These are phyloP conservation scores for Tulasnella sp. DNA, from an alignment of 768 basidiomycete species.

Conservation along the genomic window DNA sequence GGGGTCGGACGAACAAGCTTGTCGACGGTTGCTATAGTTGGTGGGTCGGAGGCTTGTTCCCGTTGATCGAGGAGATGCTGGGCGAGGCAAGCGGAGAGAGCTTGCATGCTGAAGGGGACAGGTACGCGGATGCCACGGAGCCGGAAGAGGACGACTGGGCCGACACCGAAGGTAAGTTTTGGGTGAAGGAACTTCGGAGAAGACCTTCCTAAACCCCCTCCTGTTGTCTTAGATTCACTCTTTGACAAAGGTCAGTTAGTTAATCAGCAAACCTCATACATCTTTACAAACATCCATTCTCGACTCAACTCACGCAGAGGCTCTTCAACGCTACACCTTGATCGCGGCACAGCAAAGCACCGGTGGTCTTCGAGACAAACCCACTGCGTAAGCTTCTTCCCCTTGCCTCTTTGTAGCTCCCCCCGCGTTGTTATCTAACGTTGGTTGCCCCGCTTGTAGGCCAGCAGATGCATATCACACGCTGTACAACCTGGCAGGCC, in stretches of 20 bases:
- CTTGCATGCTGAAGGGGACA: conserved; percentile 23
- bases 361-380: conserved; percentile 91
- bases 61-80: conserved; percentile 56
- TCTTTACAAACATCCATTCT: background rate
- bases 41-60: conserved; percentile 94
- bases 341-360: conserved; percentile 79
- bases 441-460: conserved; percentile 42
- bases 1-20: conserved; percentile 93
- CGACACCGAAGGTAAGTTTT: conserved; percentile 61
- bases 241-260: conserved; percentile 47
- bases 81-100: conserved; percentile 28
- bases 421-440: too few species aligned
- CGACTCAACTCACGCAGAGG: conserved; percentile 35
- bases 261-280: background rate
- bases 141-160: conserved; percentile 53
- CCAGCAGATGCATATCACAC: conserved; percentile 95
- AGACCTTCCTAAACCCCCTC: too few species aligned
- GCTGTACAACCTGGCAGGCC: conserved; percentile 83
- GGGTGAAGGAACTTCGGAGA: too few species aligned
- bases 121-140: conserved; percentile 1
- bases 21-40: conserved; percentile 99
- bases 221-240: conserved; percentile 45
- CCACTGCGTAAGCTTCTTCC: conserved; percentile 65
- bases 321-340: conserved; percentile 83
- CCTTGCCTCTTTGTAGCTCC: background rate